Percentiles rank a stretch among this genome's conserved stretches.
phyloP scores from a whole-genome alignment of 805 yeast species.

The Tetrapisispora fleetii region DNA sequence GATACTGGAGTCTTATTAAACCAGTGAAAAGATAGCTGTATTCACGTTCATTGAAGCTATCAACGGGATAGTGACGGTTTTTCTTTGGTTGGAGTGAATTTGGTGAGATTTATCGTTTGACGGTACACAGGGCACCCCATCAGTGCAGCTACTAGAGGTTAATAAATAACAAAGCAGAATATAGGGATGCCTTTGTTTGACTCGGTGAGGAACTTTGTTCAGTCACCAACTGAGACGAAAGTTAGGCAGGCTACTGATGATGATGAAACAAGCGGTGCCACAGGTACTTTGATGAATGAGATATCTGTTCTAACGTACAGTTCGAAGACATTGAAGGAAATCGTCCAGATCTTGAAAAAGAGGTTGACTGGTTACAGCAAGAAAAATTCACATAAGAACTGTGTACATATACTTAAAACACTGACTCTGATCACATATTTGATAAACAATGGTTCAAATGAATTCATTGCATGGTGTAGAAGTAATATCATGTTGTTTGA shows the following conservation, averaged over 20 bases:
- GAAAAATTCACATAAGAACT: conserved; percentile 24
- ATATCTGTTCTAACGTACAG: conserved; percentile 39
- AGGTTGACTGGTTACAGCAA: conserved; percentile 26
- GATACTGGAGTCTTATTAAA: no score
- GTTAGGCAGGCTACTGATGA: conserved; percentile 39
- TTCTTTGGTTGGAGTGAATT: no score
- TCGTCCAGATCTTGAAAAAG: conserved; percentile 34
- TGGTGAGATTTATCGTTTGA: no score
- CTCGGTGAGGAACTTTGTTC: conserved; percentile 25
- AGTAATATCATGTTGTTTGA: conserved; percentile 21
- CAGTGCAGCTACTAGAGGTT: not conserved
- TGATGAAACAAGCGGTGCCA: conserved; percentile 46
- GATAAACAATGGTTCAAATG: conserved; percentile 44
- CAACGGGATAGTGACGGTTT: no score
- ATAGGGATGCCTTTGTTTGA: conserved; percentile 21
- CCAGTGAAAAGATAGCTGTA: no score
- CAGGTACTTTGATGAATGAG: conserved; percentile 45
- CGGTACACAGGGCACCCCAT: no score
- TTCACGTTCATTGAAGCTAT: no score
- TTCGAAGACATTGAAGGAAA: conserved; percentile 31
- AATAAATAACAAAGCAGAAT: no score
- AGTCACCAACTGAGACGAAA: conserved; percentile 29
- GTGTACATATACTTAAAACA: conserved; percentile 38
- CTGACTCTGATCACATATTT: conserved; percentile 43
- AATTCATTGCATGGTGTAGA: conserved; percentile 40